Evolutionary conservation across 768 basidiomycete genomes (phyloP).

Genomic region (Tephrocybe sp.): DNA sequence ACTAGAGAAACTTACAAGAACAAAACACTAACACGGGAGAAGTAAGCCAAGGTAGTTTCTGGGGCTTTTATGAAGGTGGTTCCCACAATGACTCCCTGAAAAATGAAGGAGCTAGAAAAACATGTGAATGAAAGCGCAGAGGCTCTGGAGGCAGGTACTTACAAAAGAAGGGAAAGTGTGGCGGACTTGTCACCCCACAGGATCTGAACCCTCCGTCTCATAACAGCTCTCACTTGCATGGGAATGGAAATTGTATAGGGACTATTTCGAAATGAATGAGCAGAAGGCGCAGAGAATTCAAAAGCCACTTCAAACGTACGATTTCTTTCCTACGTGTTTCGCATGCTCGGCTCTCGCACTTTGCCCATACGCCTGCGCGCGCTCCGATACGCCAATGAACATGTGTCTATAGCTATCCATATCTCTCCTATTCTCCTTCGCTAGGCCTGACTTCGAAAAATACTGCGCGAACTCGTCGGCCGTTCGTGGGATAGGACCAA

Average conservation of each 20-base stretch:
- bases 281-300: background rate
- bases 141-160: background rate
- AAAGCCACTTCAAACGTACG: conserved; percentile 20
- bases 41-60: conserved; percentile 56
- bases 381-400: conserved; percentile 41
- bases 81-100: conserved; percentile 53
- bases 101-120: conserved; percentile 44
- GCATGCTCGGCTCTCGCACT: conserved; percentile 54
- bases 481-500: conserved; percentile 36
- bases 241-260: conserved; percentile 34
- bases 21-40: conserved; percentile 72
- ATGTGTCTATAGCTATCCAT: conserved; percentile 45
- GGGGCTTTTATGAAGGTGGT: conserved; percentile 61
- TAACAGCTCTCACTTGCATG: conserved; percentile 38
- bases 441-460: conserved; percentile 32
- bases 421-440: conserved; percentile 38
- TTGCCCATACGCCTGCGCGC: conserved; percentile 36
- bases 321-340: conserved; percentile 34
- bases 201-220: conserved; percentile 38
- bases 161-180: conserved; percentile 31
- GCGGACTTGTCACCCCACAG: conserved; percentile 29
- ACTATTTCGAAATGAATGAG: conserved; percentile 21
- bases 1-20: conserved; percentile 54
- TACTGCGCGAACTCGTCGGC: conserved; percentile 44
- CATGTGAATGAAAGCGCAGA: background rate